phyloP scores from a whole-genome alignment of 1,139 yeast species.

The Suhomyces bribrorum region DNA sequence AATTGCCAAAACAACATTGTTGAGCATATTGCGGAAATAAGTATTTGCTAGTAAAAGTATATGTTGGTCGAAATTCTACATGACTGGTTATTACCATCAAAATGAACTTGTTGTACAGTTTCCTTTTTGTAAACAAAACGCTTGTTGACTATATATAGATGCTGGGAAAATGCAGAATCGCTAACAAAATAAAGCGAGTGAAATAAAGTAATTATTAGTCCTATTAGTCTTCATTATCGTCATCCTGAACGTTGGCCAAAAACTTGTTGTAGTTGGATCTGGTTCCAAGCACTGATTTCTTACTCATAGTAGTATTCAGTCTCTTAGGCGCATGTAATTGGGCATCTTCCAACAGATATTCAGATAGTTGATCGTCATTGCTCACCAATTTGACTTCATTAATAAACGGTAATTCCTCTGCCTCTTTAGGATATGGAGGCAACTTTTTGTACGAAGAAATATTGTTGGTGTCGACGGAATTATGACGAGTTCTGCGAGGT shows the following conservation, averaged over 20 bases:
- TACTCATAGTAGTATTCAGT: slow-evolving; percentile 35
- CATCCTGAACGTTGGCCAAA: slow-evolving; percentile 32
- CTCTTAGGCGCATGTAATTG: slow-evolving; percentile 18
- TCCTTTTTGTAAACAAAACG: too few species aligned
- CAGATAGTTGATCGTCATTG: slow-evolving; percentile 12
- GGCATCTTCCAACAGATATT: slow-evolving; percentile 8
- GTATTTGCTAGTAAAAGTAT: too few species aligned
- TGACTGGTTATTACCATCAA: too few species aligned
- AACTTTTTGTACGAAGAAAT: slow-evolving; percentile 17
- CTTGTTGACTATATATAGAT: not conserved
- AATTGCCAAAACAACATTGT: too few species aligned
- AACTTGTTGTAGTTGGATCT: slow-evolving; percentile 42
- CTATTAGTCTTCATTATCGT: slow-evolving; percentile 11
- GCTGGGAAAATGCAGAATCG: not conserved
- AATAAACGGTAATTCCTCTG: slow-evolving; percentile 41
- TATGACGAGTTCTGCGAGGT: slow-evolving; percentile 11
- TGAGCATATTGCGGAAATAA: too few species aligned
- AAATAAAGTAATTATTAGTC: not conserved
- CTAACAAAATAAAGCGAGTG: not conserved
- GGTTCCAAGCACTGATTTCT: slow-evolving; percentile 43
- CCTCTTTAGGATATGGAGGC: slow-evolving; percentile 20
- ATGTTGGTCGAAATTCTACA: too few species aligned
- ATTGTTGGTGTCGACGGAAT: slow-evolving; percentile 13
- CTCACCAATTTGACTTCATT: slow-evolving; percentile 36
- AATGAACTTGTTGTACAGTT: too few species aligned